phyloP scores from a whole-genome alignment of 1,284 basidiomycete genomes.

The Irpex lacteus region DNA sequence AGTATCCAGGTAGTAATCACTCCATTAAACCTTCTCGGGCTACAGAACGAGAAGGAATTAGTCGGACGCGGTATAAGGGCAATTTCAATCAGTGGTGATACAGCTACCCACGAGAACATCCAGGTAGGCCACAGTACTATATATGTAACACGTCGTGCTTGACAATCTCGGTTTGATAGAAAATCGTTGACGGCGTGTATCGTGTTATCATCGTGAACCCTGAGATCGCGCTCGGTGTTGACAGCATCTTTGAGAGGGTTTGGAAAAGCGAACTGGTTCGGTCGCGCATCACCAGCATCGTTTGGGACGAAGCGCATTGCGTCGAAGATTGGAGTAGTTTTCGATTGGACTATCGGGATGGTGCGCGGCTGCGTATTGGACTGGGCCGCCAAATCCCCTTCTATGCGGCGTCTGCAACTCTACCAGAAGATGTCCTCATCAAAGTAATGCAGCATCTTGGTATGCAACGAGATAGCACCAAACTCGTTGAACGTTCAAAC shows the following conservation, averaged over 20 bases:
- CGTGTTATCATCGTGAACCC: conserved; percentile 31
- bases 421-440: neutral
- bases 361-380: conserved; percentile 10
- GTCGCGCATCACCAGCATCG: conserved; percentile 22
- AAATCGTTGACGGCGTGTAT: conserved; percentile 28
- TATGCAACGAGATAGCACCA: neutral
- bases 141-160: neutral
- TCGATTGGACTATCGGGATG: conserved; percentile 27
- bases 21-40: conserved; percentile 26
- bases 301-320: conserved; percentile 37
- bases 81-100: conserved; percentile 21
- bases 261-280: conserved; percentile 25
- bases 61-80: conserved; percentile 13
- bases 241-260: conserved; percentile 21
- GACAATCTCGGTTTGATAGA: conserved; percentile 24
- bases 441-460: neutral
- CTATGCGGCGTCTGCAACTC: conserved; percentile 6
- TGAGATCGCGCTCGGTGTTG: conserved; percentile 26
- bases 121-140: neutral
- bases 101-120: conserved; percentile 11
- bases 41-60: conserved; percentile 21
- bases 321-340: conserved; percentile 34
- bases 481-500: conserved; percentile 1
- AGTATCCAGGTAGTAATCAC: conserved; percentile 28
- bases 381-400: conserved; percentile 1